Conservation (phyloP, 176 grass and related monocot species). For the Oryza officinalis region DNA sequence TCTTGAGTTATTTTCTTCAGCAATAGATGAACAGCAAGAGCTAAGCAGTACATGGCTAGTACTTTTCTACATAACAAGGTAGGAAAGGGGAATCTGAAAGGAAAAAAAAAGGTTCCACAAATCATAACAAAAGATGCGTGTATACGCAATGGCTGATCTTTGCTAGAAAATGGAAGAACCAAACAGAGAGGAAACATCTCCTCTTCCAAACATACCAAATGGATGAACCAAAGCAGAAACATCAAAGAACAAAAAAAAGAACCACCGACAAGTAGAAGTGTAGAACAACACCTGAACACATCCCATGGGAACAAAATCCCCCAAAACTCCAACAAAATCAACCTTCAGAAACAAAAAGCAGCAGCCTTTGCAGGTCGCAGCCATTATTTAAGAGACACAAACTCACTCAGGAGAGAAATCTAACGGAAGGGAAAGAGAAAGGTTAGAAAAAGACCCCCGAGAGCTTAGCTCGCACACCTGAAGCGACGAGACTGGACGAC, state of each 20-base stretch:
- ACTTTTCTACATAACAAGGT: background rate
- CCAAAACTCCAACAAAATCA: background rate
- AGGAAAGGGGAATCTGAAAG: background rate
- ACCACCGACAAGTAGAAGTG: background rate
- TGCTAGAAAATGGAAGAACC: background rate
- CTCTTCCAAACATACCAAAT: background rate
- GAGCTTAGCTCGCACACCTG: constrained; percentile 44
- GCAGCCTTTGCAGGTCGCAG: background rate
- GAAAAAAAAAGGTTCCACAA: background rate
- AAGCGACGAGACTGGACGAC: constrained; percentile 46
- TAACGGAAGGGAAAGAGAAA: background rate
- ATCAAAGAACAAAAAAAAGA: background rate
- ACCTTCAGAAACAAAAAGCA: background rate
- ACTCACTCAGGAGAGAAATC: background rate
- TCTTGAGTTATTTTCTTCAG: background rate
- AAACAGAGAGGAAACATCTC: background rate
- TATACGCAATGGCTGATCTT: background rate
- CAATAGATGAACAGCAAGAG: background rate
- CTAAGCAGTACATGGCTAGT: background rate
- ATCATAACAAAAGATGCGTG: background rate
- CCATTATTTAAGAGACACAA: background rate
- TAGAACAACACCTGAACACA: background rate
- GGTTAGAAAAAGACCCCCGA: constrained; percentile 29
- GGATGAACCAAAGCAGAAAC: background rate
- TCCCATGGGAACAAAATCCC: no score